These are phyloP conservation scores for Flaveria linearis DNA, from an alignment of 129 eudicot species.

Conservation along the genomic window DNA sequence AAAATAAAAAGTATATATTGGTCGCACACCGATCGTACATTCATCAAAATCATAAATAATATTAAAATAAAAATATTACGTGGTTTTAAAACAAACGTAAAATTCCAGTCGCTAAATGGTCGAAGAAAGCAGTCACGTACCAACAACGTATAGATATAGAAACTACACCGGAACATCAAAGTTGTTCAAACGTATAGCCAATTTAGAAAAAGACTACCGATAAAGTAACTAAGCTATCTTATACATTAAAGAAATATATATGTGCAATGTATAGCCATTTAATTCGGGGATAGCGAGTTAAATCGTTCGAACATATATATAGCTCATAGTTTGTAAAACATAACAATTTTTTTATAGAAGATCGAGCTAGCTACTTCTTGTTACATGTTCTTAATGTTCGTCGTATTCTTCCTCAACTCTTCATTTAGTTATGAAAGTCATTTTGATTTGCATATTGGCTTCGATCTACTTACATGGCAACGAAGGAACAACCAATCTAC, in stretches of 20 bases:
- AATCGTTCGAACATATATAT: neutral
- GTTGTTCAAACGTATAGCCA: neutral
- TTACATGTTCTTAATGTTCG: neutral
- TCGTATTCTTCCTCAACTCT: neutral
- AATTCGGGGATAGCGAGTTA: neutral
- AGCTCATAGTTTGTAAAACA: slow-evolving; percentile 2
- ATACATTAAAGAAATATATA: slow-evolving; percentile 20
- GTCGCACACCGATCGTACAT: too few species aligned
- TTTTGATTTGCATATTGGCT: slow-evolving; percentile 2
- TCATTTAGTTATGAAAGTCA: slow-evolving; percentile 21
- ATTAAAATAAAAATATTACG: too few species aligned
- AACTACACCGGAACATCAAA: neutral
- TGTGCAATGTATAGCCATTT: neutral
- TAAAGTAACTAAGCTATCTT: neutral
- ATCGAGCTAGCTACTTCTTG: neutral
- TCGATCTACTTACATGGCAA: slow-evolving; percentile 15
- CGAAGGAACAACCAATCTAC: slow-evolving; percentile 29
- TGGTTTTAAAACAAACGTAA: too few species aligned
- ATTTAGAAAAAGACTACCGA: neutral
- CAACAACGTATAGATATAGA: neutral
- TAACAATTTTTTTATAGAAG: neutral
- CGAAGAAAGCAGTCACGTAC: too few species aligned
- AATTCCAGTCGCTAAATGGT: too few species aligned
- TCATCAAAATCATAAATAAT: too few species aligned
- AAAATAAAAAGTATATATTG: too few species aligned